Conservation (phyloP, 306 rosid genomes). For the Cucumis melo region DNA sequence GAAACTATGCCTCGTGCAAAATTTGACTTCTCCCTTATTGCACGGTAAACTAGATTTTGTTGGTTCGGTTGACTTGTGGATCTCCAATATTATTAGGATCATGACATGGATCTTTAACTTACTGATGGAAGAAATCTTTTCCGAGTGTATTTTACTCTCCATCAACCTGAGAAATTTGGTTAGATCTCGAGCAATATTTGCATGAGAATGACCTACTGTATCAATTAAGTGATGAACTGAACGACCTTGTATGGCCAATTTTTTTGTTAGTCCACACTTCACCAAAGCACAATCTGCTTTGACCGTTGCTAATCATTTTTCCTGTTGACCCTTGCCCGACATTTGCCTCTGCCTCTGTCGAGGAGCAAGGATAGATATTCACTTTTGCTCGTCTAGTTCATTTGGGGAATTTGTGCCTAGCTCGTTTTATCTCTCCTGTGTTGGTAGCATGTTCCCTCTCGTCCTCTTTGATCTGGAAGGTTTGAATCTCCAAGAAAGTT, state of each 20-base stretch:
- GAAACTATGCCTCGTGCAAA: not conserved
- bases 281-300: not conserved
- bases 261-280: not conserved
- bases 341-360: not conserved
- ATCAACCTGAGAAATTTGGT: not conserved
- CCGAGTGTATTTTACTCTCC: not conserved
- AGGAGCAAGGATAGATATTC: not conserved
- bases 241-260: not conserved
- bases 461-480: not conserved
- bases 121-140: not conserved
- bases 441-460: not conserved
- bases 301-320: not conserved
- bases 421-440: not conserved
- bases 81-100: not conserved
- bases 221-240: not conserved
- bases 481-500: not conserved
- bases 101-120: not conserved
- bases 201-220: not conserved
- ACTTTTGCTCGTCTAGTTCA: not conserved
- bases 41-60: not conserved
- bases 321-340: not conserved
- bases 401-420: not conserved
- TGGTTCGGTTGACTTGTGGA: not conserved
- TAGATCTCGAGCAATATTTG: not conserved
- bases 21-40: not conserved